Evolutionary conservation across 352 stramenopile species (phyloP), one percentile per base, ranked within the genome.

Genomic region (Globisporangium lucens): DNA sequence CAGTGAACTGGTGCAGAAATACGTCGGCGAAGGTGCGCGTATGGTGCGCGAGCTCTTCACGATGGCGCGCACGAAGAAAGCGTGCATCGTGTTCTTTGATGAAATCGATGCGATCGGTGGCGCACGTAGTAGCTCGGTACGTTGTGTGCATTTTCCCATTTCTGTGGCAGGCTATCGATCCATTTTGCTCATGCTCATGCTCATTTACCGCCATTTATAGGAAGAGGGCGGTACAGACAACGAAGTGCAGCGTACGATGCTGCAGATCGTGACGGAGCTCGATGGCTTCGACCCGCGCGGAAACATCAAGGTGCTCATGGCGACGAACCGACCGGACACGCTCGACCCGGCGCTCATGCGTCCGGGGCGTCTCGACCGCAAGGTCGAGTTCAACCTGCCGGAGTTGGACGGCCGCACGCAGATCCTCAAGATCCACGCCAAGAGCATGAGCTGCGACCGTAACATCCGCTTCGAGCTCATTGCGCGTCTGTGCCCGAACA

Each of bases 41-140:
- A 99, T 99, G 97, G 98, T 99, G 69, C 96, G 98, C 53, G 98
- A 99, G 78, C 82, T 99, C n/a, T 99, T 99, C 79, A 98, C 97
- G 20, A 99, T 99, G 97, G 98, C 98, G 20, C 92, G 97, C 41
- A 98, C 93, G 66, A 99, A 99, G 84, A 98, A 99, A 73, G 95
- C 97, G 24, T 98, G 91, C 72, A 98, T 98, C 63, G 87, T 99
- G 55, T 99, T 99, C 80, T 99, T 99, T 76, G 98, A 99, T 75
- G 98, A 99, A 80, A 89, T 99, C 56, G 97, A 99, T 79, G 96
- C 97, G 46, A 99, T 99, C 74, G 97, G 97, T 67, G 96, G 97
- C 41, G 87, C 95, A 8, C 90, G 97, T 29, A 86, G 78, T 61
- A 82, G 85, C 56, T 82, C 79, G 1, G 77, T 83, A 74, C 57